Base-by-base conservation (phyloP, 208 protist genomes). In the Trypanosoma congolense region DNA sequence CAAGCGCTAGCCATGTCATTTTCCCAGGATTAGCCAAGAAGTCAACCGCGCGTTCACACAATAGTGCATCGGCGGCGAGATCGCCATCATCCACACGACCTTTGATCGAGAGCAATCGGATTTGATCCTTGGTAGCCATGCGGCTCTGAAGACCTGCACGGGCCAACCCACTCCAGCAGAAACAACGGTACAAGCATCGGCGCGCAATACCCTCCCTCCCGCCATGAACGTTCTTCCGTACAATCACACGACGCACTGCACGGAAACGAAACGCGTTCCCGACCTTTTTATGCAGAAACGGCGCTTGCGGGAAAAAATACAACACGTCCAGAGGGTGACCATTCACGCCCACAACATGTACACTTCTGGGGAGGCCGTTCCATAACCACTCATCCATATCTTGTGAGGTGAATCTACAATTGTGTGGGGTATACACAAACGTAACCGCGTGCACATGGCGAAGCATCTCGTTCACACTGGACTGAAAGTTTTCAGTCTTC, bases 281-380 rank as follows among this genome's bases (percentile, higher is more conserved):
- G 5, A 83, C 71, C 50, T 87, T 86, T 19, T 75, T 61, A 2
- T 49, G 57, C 10, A 92, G 61, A 42, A 87, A 87, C 9, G 76
- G 53, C 0, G 69, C 80, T 16, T 92, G 85, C 12, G 85, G 85
- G 36, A 75, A 92, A 61, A 72, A 89, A 49, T 71, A 89, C 18
- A 89, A 71, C 0, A 75, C 60, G 35, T 83, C 67, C 28, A 74
- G 28, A 4, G 80, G 65, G 4, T 70, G 56, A 22, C 71, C 71
- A 57, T 92, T 92, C 53, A 89, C 56, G 45, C 78, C 77, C 25
- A 92, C 78, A 2, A 92, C 52, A 42, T 77, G 80, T 19, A 87
- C 53, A 46, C 72, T 80, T 21, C 26, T 19, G 5, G 84, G 80
- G 4, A 92, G 68, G 25, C 52, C 55, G 53, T 76, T 60, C 62